Percentiles rank a stretch among this genome's conserved stretches.
phyloP scores from a whole-genome alignment of 352 stramenopile species.

The Discostella stelligera region DNA sequence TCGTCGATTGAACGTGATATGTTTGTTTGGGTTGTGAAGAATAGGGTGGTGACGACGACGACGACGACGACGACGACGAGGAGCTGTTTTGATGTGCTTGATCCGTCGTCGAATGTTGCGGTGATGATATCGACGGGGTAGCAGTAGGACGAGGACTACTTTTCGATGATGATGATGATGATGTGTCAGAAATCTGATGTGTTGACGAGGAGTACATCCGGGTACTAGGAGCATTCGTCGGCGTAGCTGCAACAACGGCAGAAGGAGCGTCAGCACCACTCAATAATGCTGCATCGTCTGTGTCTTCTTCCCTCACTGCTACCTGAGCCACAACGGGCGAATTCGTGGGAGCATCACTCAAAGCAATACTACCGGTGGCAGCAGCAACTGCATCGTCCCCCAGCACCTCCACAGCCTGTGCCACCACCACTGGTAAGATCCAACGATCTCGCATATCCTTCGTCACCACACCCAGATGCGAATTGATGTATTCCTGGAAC shows the following conservation, averaged over 20 bases:
- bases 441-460: conserved; percentile 1
- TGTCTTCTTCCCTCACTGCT: neutral
- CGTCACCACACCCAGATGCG: neutral
- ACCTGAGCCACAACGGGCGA: neutral
- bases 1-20: neutral
- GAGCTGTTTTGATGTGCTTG: neutral
- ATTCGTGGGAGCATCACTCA: neutral
- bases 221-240: neutral
- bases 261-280: neutral
- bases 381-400: neutral
- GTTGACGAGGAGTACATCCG: neutral
- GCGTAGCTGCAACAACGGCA: neutral
- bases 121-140: neutral
- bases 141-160: neutral
- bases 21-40: neutral
- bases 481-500: neutral
- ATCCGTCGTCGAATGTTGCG: no score
- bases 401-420: neutral
- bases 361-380: no score
- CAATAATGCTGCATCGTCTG: no score
- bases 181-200: neutral
- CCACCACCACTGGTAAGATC: neutral
- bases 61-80: neutral
- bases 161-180: neutral
- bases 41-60: neutral